A percentile compares a stretch with the other conserved stretches of the same genome.
These are phyloP conservation scores for Quercus tomentella DNA, from an alignment of 331 rosid genomes.

Conservation along the genomic window DNA sequence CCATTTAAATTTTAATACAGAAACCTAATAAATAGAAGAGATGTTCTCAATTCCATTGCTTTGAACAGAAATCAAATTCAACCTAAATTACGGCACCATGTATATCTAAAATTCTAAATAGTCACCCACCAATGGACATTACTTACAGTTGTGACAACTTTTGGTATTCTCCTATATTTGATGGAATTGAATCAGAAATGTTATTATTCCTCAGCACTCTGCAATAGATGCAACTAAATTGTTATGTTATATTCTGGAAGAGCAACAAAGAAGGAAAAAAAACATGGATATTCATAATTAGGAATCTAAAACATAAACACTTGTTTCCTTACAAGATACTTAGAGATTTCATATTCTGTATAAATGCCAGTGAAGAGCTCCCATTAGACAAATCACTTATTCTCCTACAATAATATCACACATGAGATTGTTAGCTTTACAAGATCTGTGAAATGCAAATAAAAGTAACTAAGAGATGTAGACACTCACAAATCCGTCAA, in stretches of 20 bases:
- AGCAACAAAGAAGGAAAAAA: neutral
- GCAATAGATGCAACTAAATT: conserved; percentile 21
- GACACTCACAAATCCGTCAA: conserved; percentile 57
- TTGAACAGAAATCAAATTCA: neutral
- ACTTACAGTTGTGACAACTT: conserved; percentile 23
- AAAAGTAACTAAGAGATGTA: neutral
- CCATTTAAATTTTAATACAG: neutral
- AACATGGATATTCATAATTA: neutral
- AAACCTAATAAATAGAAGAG: neutral
- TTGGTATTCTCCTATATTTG: conserved; percentile 46
- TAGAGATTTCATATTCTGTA: no score
- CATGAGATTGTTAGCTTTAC: conserved; percentile 19
- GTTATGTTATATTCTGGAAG: neutral
- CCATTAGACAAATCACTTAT: conserved; percentile 60
- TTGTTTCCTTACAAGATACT: conserved; percentile 41
- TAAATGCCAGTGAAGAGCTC: conserved; percentile 51
- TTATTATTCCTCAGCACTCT: conserved; percentile 69
- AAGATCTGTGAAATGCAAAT: neutral
- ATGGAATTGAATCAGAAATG: conserved; percentile 61
- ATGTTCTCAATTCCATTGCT: neutral
- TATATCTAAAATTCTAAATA: neutral
- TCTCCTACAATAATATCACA: conserved; percentile 38
- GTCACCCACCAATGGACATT: conserved; percentile 22
- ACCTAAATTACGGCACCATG: neutral
- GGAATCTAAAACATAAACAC: neutral